Base-by-base conservation (phyloP, 176 grass and related monocot species). In the Raddia distichophylla region DNA sequence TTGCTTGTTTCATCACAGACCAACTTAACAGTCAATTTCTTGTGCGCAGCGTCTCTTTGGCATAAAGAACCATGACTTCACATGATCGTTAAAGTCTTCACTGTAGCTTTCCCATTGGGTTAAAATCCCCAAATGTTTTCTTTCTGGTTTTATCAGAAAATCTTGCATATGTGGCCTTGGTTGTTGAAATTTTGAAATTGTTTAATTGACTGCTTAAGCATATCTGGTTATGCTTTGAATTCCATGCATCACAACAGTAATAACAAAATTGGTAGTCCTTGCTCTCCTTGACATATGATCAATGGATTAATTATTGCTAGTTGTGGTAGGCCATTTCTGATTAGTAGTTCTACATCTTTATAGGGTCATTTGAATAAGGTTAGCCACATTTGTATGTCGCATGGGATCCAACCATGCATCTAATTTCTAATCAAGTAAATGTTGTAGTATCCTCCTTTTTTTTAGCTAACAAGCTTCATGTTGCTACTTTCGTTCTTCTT, bases 371-470 rank as follows among this genome's bases (percentile, higher is more conserved):
- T 53, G 0, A 59, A 54, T n/a, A 76, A 46, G 27, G 63, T 82
- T 10, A n/a, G 69, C 18, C 45, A 19, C 44, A 10, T 64, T 64
- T 71, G 40, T 64, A 64, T 64, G 58, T 16, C 11, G 43, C 18
- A 52, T 74, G 69, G 69, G 52, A 2, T 76, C 71, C 70, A 80
- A 84, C 69, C 76, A 75, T 51, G 17, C 65, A 72, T 74, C 82
- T 54, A 48, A 69, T 76, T 76, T 33, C 0, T 22, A 15, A 14
- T 22, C 53, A n/a, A 47, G 34, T 14, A 16, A 15, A 34, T 16
- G 48, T 44, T 50, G n/a, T 76, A 34, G n/a, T 32, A 10, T 44
- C 47, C 61, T 34, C 73, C 69, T 61, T 75, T 27, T 27, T 27
- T 27, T 27, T 27, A 27, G 27, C 27, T 27, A 27, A 27, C 27